phyloP scores from a whole-genome alignment of 1,284 basidiomycete species.

The Porogramme epimiltina region DNA sequence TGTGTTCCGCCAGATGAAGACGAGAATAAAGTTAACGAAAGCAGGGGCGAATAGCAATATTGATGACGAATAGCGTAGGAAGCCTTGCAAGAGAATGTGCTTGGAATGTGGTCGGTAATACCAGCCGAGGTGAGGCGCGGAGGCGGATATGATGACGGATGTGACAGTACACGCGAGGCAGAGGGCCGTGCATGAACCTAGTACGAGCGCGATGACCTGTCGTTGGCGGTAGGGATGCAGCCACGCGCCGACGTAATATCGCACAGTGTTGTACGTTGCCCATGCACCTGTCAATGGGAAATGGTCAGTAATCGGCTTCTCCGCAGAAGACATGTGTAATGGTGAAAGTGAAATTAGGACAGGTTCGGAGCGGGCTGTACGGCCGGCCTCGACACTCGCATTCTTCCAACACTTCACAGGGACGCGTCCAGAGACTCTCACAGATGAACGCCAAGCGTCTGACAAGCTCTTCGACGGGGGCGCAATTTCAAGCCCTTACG shows the following conservation, averaged over 20 bases:
- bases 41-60: conserved; percentile 51
- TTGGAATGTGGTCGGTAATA: conserved; percentile 27
- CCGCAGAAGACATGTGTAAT: not conserved
- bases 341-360: too few relatives aligned
- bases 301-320: not conserved
- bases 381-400: too few relatives aligned
- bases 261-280: conserved; percentile 59
- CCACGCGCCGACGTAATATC: conserved; percentile 61
- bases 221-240: conserved; percentile 40
- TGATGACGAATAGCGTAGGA: conserved; percentile 47
- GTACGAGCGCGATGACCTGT: conserved; percentile 47
- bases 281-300: conserved; percentile 44
- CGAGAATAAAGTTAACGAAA: conserved; percentile 53
- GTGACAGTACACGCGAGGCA: conserved; percentile 55
- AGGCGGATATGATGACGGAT: conserved; percentile 43
- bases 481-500: too few relatives aligned
- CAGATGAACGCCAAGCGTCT: too few relatives aligned
- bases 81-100: conserved; percentile 24
- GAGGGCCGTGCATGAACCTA: conserved; percentile 62
- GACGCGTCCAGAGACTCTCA: too few relatives aligned
- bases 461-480: too few relatives aligned
- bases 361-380: too few relatives aligned
- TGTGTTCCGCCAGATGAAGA: conserved; percentile 49
- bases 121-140: conserved; percentile 42
- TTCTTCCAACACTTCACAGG: too few relatives aligned